Base-by-base conservation (phyloP, 345 rosid genomes). In the Eucalyptus guilfoylei region DNA sequence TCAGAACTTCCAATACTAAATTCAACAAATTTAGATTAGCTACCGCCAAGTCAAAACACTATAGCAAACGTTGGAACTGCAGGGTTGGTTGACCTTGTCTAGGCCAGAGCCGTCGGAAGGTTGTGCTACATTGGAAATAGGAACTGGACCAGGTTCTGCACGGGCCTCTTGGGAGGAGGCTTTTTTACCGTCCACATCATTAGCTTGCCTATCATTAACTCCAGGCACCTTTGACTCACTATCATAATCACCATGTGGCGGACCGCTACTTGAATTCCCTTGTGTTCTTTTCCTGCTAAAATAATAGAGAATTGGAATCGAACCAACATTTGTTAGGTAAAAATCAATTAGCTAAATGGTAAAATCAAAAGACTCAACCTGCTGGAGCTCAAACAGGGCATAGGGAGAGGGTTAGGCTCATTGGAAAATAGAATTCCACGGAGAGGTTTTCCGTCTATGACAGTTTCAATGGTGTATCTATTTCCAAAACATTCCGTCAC, bases 391-490 rank as follows among this genome's bases (percentile, higher is more conserved):
- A 89, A 91, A 91, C 88, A 80, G 83, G 88, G 83, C 80, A 92
- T 49, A 37, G 62, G 90, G 89, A 91, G 50, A 47, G 94, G 80
- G 87, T 49, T 90, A 42, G 94, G 95, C 88, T 94, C 96, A 94
- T 93, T 95, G 81, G 96, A 89, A 92, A 98, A 95, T 90, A 98
- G 64, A 90, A 98, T 92, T 60, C 99, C 98, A 88, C 95, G 96
- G 47, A 98, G 94, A 91, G 95, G 92, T 93, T 94, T 97, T 88
- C 99, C 99, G 85, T 95, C 96, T 89, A 98, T 95, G 88, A 92
- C 89, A 72, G 99, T 96, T 92, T 98, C 98, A 81, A 97, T 93
- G 81, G 95, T 93, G 93, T 93, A 96, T 87, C 98, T 97, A 92
- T 93, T 93, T n/a, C 94, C 93, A 87, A 93, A 94, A 90, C 93